Conservation (phyloP, 2,329 filamentous ascomycete species). For the Aspergillus piperis region DNA sequence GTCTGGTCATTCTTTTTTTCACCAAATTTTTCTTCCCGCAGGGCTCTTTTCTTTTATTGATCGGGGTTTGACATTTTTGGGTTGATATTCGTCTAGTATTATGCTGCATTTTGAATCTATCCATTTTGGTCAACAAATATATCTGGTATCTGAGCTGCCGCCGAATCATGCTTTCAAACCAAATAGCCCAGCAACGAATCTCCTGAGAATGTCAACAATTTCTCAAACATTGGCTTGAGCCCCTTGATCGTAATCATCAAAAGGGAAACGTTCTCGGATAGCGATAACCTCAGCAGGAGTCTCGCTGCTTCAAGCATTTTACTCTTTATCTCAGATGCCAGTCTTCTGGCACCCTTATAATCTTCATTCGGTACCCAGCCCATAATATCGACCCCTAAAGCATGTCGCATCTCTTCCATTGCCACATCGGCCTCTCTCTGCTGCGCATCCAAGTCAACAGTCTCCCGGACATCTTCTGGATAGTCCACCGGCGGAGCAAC, state of each 20-base stretch:
- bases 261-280: constrained; percentile 19
- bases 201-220: too few species aligned
- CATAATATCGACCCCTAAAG: constrained; percentile 23
- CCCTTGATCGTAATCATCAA: constrained; percentile 19
- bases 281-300: constrained; percentile 17
- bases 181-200: too few species aligned
- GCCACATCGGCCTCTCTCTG: constrained; percentile 26
- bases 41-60: too few species aligned
- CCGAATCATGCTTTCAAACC: too few species aligned
- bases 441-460: constrained; percentile 14
- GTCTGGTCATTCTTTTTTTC: constrained; percentile 16
- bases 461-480: constrained; percentile 13
- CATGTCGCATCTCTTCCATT: constrained; percentile 20
- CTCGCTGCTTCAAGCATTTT: constrained; percentile 23
- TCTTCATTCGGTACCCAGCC: constrained; percentile 27
- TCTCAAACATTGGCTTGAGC: neutral
- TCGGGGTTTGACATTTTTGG: too few species aligned
- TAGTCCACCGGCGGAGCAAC: constrained; percentile 19
- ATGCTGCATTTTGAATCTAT: too few species aligned
- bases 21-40: too few species aligned
- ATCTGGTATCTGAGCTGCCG: too few species aligned
- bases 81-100: too few species aligned
- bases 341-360: constrained; percentile 23
- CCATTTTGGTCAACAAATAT: too few species aligned
- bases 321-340: constrained; percentile 19